Evolutionary conservation across 2,329 filamentous ascomycete genomes (phyloP), one percentile per base, ranked within the genome.

Genomic region (Rosellinia necatrix): DNA sequence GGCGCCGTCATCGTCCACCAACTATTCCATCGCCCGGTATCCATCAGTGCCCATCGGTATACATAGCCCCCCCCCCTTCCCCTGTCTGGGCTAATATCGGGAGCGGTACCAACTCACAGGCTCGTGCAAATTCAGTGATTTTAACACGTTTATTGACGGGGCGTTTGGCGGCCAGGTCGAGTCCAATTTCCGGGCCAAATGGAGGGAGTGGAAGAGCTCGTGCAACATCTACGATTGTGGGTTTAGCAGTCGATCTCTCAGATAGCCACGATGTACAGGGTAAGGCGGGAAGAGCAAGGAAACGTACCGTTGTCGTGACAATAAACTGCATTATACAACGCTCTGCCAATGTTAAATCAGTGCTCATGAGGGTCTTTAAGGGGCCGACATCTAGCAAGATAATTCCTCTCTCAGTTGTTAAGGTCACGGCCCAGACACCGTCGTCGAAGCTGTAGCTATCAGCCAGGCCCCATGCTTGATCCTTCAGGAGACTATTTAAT

Each of bases 121-220:
- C n/a, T 59, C 56, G 6, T 7, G 1, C 1, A 3, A 1, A 1
- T 17, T n/a, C 0, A 9, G 4, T 3, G 1, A 2, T 7, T 6
- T 1, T 8, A 53, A 1, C 9, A 22, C 8, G 37, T 47, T 49
- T 24, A 53, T 49, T 3, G 22, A 5, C 24, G 22, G 37, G 15
- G 30, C 0, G 4, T 22, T 6, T 2, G 1, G 4, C 6, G 46
- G 29, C 51, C 46, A 56, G 17, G 4, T 7, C 6, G 0, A 10
- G 17, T 50, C 29, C 3, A 5, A 0, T 21, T 24, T 49, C 21
- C 46, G 35, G 7, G 1, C 1, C 2, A 10, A 2, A 6, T 10
- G 4, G 12, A 56, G 13, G n/a, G 51, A 10, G 10, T 59, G 51
- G n/a, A 51, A 42, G 6, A 56, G 4, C 19, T 59, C 56, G 38